A percentile compares a stretch with the other conserved stretches of the same genome.
These are phyloP conservation scores for Andrographis paniculata DNA, from an alignment of 305 asterid genomes.

Conservation along the genomic window DNA sequence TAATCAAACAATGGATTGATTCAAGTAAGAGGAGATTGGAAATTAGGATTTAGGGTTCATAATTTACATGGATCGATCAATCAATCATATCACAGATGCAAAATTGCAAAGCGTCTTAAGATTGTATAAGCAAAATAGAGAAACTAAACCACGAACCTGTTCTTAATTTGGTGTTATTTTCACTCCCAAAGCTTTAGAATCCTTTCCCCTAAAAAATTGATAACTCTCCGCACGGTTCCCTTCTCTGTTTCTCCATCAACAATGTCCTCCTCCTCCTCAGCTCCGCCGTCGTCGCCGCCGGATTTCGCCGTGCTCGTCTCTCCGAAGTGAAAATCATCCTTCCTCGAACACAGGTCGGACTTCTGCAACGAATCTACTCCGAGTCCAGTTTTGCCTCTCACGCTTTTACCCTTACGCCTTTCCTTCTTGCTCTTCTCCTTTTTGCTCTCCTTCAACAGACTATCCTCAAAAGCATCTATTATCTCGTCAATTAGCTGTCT, in stretches of 20 bases:
- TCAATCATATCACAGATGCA: too few relatives aligned
- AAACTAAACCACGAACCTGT: too few relatives aligned
- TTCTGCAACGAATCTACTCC: constrained; percentile 23
- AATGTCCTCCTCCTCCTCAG: constrained; percentile 1
- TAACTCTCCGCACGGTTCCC: constrained; percentile 58
- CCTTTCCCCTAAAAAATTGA: constrained; percentile 54
- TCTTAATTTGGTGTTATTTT: not conserved
- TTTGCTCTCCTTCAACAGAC: constrained; percentile 28
- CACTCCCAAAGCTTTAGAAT: constrained; percentile 67
- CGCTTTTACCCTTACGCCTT: constrained; percentile 37
- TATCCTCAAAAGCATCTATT: constrained; percentile 75
- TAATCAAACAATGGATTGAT: too few relatives aligned
- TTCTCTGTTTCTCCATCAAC: constrained; percentile 29
- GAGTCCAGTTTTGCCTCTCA: not conserved
- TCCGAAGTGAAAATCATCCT: constrained; percentile 20
- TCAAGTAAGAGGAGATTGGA: too few relatives aligned
- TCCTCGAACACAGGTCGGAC: constrained; percentile 22
- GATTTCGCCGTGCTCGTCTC: constrained; percentile 2
- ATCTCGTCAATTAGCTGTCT: constrained; percentile 77
- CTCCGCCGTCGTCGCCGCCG: constrained; percentile 13
- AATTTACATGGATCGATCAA: too few relatives aligned
- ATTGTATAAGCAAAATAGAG: too few relatives aligned
- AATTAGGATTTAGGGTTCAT: too few relatives aligned
- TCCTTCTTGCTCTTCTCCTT: constrained; percentile 41
- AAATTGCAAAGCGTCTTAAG: too few relatives aligned